Conservation (phyloP, 164 flowering plant species). For the Chimonanthus salicifolius region DNA sequence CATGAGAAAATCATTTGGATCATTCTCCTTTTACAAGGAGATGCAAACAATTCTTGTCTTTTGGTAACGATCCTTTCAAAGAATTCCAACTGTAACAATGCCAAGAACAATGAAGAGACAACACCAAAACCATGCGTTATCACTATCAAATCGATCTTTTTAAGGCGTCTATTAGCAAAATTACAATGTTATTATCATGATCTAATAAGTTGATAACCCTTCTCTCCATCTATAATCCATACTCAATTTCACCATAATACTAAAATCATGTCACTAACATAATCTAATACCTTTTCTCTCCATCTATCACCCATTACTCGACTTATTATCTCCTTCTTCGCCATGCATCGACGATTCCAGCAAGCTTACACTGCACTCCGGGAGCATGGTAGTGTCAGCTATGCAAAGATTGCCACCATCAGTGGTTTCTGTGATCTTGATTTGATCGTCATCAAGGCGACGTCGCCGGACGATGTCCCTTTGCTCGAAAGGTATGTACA, state of each 20-base stretch:
- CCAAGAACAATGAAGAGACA: neutral
- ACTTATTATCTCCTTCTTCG: slow-evolving; percentile 9
- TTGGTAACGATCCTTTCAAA: neutral
- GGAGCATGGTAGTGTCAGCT: slow-evolving; percentile 40
- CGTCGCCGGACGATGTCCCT: slow-evolving; percentile 51
- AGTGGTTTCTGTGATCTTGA: slow-evolving; percentile 45
- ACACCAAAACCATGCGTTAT: neutral
- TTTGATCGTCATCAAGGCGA: slow-evolving; percentile 45
- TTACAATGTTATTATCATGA: no score
- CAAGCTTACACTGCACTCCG: slow-evolving; percentile 29
- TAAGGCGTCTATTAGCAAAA: neutral
- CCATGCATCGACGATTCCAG: slow-evolving; percentile 36
- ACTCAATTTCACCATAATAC: neutral
- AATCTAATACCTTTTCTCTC: neutral
- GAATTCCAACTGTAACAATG: neutral
- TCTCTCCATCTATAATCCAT: no score
- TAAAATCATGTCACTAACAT: neutral
- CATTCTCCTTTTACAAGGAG: neutral
- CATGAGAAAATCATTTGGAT: neutral
- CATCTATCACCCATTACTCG: neutral
- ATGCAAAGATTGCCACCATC: slow-evolving; percentile 39
- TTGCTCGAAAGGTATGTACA: slow-evolving; percentile 39
- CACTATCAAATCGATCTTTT: neutral
- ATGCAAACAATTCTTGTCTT: neutral
- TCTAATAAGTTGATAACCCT: no score